Base-by-base conservation (phyloP, 805 yeast genomes). In the Grigorovia humatica region DNA sequence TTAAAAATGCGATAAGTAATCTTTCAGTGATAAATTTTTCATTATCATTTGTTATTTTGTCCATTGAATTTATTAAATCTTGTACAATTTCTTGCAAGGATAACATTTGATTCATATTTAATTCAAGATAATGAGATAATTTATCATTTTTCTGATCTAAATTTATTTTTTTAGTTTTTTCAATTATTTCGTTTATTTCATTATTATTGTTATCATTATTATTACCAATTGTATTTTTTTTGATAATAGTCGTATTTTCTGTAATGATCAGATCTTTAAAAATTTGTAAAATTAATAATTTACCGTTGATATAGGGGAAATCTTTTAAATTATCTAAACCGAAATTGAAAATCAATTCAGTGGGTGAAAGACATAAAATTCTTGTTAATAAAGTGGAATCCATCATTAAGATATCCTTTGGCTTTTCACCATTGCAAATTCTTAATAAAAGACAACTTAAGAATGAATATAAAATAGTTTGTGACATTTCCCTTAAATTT, bases 231-330 rank as follows among this genome's bases (percentile, higher is more conserved):
- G 32, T 8, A 12, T 38, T 15, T 12, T 15, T 38, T 5, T 38
- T 38, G 18, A 38, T 15, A 15, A 38, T 12, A 2, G 17, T 38
- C 8, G n/a, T 13, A 15, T 38, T 38, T 38, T 38, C 42, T 7
- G 3, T 38, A 2, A 15, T 15, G 2, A 38, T 65, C 55, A 88
- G 71, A 57, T 83, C 88, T 63, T 84, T 88, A 60, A 88, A 74
- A 23, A 88, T 80, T 4, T 83, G 79, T 17, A 88, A 75, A 41
- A 81, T 68, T 2, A 80, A 80, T 23, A 83, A 73, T 57, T 81
- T 80, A 20, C 79, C 77, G 43, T 77, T 76, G 43, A 75, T 80
- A 60, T 75, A 79, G 1, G 93, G 90, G 60, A 91, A 85, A 49
- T 77, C 72, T 30, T 72, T 69, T 48, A 91, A 70, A 0, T 88